Evolutionary conservation across 345 rosid genomes (phyloP), one percentile per base, ranked within the genome.

Genomic region (Salix brachista): DNA sequence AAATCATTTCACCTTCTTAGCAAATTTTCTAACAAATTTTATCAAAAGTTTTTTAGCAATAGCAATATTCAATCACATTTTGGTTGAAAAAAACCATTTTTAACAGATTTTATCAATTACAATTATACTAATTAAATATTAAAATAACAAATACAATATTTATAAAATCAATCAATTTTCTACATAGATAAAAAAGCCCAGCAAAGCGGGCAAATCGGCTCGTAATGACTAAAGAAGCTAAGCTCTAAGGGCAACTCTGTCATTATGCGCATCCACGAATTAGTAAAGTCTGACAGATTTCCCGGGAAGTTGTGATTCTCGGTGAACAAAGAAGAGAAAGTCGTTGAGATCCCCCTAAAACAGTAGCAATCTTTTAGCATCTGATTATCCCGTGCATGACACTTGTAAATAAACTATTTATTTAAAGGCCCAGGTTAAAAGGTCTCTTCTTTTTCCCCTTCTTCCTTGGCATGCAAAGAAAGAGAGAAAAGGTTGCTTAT

Each of bases 201-300:
- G n/a, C n/a, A n/a, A n/a, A n/a, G n/a, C n/a, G n/a, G n/a, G n/a
- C n/a, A n/a, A n/a, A n/a, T n/a, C n/a, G n/a, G n/a, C n/a, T n/a
- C n/a, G n/a, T 23, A 34, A 65, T 65, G 68, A 16, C 18, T 30
- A 65, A 2, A 65, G 39, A 65, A 14, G 21, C 68, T 65, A 32
- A 65, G 21, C 39, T 1, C 39, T 21, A 65, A 65, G 50, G 50
- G 6, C 6, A 10, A 21, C 37, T 67, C 17, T 30, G 41, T 21
- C 16, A 37, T 21, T 30, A 21, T 67, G 23, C 1, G 4, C 26
- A 23, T 2, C 44, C 28, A 41, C 48, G 42, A 36, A 54, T 18
- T 56, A 21, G 79, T 68, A 56, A 26, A 52, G 36, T 42, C 75
- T 25, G 23, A 70, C 85, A 72, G 62, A 75, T 69, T 60, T 79